Evolutionary conservation across 176 grass and related monocot genomes (phyloP), one percentile per base, ranked within the genome.

Genomic region (Phragmites australis): DNA sequence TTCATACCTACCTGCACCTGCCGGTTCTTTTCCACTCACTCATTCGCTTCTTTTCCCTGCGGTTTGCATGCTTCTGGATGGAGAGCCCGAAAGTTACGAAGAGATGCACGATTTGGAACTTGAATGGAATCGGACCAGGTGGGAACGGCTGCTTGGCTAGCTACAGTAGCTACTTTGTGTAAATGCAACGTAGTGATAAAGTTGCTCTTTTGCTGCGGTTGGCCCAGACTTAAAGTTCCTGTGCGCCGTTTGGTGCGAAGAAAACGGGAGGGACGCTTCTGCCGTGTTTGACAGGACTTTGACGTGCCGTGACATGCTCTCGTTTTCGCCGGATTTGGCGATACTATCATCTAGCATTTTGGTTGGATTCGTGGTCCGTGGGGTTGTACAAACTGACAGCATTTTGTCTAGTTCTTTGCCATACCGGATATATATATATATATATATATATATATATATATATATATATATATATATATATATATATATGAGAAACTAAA

Each of bases 1-100:
- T 84, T 87, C 89, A 77, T 41, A 66, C 81, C 89, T 72, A 81
- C 54, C 65, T 22, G 71, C 57, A 84, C 63, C 89, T 72, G 65
- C 54, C 69, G n/a, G 0, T 27, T 49, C 21, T 40, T 51, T 80
- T 66, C 17, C 71, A 59, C 22, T 9, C 41, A 14, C 26, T 66
- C 19, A 27, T 4, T 19, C 41, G 9, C 10, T 9, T 73, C 29
- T 30, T 41, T 23, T 13, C 10, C 34, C 52, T 45, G 14, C 25
- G 25, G 49, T 30, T 71, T 48, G 43, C 18, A 1, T 6, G 57
- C 18, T 73, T 66, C 50, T 79, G 56, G 74, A 55, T 68, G 14
- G 26, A 75, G 48, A 66, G n/a, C 18, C 10, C 6, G 13, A n/a
- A 17, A 52, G 44, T 30, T 30, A 57, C 68, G 58, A 13, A 66